Base-by-base conservation (phyloP, 78 protist species). In the Neovahlkampfia damariscottae region DNA sequence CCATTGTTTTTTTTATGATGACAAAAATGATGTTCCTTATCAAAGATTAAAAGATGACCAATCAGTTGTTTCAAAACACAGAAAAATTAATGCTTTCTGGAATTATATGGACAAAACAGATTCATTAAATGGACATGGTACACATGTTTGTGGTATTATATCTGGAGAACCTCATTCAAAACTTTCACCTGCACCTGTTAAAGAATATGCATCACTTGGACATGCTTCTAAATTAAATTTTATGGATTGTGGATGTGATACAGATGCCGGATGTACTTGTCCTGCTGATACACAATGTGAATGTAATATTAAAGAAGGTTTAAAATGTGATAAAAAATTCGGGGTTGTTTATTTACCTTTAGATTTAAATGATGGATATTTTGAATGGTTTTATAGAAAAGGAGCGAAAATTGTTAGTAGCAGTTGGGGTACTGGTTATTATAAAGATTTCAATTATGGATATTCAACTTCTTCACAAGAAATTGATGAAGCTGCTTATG, bases 51-150 rank as follows among this genome's bases (percentile, higher is more conserved):
- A 2, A 50, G 62, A 50, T 19, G 19, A 50, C 19, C 62, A 50
- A 50, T n/a, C n/a, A n/a, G n/a, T n/a, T n/a, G n/a, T n/a, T n/a
- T 19, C 62, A 19, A 50, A 50, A 19, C 62, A 50, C 19, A 19
- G 62, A n/a, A 50, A 50, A 50, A n/a, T 50, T 19, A 19, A 19
- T n/a, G 62, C 62, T 19, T 50, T 50, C 19, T 50, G 62, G 62
- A 19, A 50, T n/a, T 50, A 76, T 1, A 2, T 28, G 2, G 1
- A 32, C 2, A 70, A 69, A 19, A 2, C 4, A 29, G 79, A 74
- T 41, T 34, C 72, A 5, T 5, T 66, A 28, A 78, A n/a, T 32
- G 88, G 88, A 31, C 87, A 83, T 77, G 88, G 88, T 4, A 84
- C 88, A 19, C 88, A 84, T 6, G 88, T 84, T 0, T 74, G 66